Evolutionary conservation across 306 rosid species (phyloP), one percentile per base, ranked within the genome.

Genomic region (Rosa chinensis): DNA sequence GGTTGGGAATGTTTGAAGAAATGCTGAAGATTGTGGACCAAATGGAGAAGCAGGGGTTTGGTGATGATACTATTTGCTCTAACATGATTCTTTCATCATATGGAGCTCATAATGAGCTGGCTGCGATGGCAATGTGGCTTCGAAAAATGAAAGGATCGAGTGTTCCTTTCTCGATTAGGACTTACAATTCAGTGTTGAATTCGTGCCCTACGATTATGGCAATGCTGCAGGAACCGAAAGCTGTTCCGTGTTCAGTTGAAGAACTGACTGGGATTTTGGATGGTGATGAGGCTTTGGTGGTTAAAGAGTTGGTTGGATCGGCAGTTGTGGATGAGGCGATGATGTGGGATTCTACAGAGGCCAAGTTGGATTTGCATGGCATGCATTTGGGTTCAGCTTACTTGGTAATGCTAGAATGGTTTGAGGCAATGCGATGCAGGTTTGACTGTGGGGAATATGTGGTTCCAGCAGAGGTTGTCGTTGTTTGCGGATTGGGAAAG

Each of bases 321-420:
- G 32, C 58, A 55, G 82, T 90, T 66, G 83, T 92, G 81, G 90
- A 82, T 42, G 97, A 91, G 83, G 85, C 83, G 11, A 85, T 86
- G 93, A 87, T 61, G 78, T 90, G 97, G 91, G 92, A 80, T 70
- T 40, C 91, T 66, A n/a, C 10, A 69, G 93, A 90, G 86, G 84
- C 70, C n/a, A 94, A 92, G 82, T 82, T 94, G 89, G 97, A 94
- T 81, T 84, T 92, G 82, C 96, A 92, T 80, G 97, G 98, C 40
- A 76, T 88, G 86, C 97, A 92, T 64, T 80, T 88, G 73, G 89
- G 90, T 66, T 80, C 95, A 9, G 89, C 91, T 10, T 94, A 94
- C 73, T 79, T 91, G 79, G 79, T 92, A 12, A 58, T 89, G 87
- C 79, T 94, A 53, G 85, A 87, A 77, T 92, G 99, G 97, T 70